Evolutionary conservation across 2,329 filamentous ascomycete species (phyloP), one percentile per base, ranked within the genome.

Genomic region (Aspergillus versicolor): DNA sequence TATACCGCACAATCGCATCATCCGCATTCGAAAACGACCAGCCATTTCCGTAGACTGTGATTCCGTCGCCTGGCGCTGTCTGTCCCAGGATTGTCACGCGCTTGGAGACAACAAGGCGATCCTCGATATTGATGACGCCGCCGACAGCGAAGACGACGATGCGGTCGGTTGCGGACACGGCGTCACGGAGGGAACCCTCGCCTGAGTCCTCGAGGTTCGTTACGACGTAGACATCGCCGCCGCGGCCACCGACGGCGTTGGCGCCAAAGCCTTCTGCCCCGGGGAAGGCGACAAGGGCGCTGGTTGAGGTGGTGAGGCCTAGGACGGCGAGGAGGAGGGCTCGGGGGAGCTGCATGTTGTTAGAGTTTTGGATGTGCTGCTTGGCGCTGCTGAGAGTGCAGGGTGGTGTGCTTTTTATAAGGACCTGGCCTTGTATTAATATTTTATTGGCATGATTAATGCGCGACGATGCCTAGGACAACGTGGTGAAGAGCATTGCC

Each of bases 1-100:
- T 75, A 65, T 84, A 82, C n/a, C 82, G 77, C 32, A 82, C 77
- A 57, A 84, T 82, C 27, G 78, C 73, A 42, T 83, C 77, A 63
- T 83, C 71, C 7, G 81, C 79, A 44, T 81, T 80, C 4, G 78
- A 81, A 61, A 79, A 82, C 2, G 78, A 81, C 73, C 59, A 61
- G 77, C 80, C 80, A 60, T 83, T 81, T n/a, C 81, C 81, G 57
- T 83, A 83, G 0, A 82, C 74, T 1, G 80, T 81, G 42, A 83
- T 77, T 5, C 76, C 75, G 41, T 73, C 79, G 5, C 81, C 78
- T 0, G 76, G 80, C 7, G 78, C 80, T 1, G 79, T 82, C 65
- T 82, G 79, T 4, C 80, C 79, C 0, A 80, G 75, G 52, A 82
- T 81, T 19, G 76, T 78, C 27, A 82, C 72, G 42, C 79, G 77